Conservation (phyloP, 805 yeast genomes). For the Alloascoidea africana region DNA sequence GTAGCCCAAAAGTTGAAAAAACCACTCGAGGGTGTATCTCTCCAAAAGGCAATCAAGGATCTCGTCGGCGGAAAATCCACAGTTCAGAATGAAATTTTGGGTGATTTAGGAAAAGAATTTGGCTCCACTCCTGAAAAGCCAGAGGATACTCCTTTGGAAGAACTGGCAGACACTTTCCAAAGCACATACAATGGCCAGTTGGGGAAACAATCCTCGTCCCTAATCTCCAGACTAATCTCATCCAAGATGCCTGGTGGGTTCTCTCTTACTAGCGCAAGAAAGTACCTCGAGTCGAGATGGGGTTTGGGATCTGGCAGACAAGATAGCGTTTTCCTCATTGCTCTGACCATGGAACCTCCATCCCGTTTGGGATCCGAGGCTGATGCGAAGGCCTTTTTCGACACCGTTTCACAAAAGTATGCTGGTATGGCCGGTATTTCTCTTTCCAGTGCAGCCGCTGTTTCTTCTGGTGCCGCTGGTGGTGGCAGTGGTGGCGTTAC, state of each 20-base stretch:
- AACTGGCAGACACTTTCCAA: slow-evolving; percentile 91
- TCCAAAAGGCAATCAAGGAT: slow-evolving; percentile 90
- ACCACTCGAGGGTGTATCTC: slow-evolving; percentile 68
- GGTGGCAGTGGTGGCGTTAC: slow-evolving; percentile 68
- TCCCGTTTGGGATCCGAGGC: slow-evolving; percentile 72
- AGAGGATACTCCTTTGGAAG: slow-evolving; percentile 93
- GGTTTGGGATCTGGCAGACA: slow-evolving; percentile 92
- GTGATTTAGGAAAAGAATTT: slow-evolving; percentile 97
- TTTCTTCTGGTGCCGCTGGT: slow-evolving; percentile 31
- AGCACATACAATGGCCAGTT: slow-evolving; percentile 76
- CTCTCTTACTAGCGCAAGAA: slow-evolving; percentile 81
- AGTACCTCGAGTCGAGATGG: slow-evolving; percentile 82
- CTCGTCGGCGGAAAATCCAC: slow-evolving; percentile 98
- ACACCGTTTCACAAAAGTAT: slow-evolving; percentile 66
- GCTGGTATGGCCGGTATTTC: slow-evolving; percentile 74
- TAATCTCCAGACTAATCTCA: slow-evolving; percentile 82
- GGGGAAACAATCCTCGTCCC: slow-evolving; percentile 87
- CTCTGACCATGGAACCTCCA: slow-evolving; percentile 84
- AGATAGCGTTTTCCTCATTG: slow-evolving; percentile 72
- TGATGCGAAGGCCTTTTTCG: slow-evolving; percentile 87
- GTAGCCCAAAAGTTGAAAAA: slow-evolving; percentile 96
- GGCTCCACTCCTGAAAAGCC: slow-evolving; percentile 98
- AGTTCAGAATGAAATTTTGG: slow-evolving; percentile 94
- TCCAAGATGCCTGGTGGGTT: slow-evolving; percentile 99
- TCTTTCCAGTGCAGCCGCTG: slow-evolving; percentile 50